A percentile compares a stretch with the other conserved stretches of the same genome.
phyloP scores from a whole-genome alignment of 2,329 filamentous ascomycete genomes.

The Drechmeria coniospora region DNA sequence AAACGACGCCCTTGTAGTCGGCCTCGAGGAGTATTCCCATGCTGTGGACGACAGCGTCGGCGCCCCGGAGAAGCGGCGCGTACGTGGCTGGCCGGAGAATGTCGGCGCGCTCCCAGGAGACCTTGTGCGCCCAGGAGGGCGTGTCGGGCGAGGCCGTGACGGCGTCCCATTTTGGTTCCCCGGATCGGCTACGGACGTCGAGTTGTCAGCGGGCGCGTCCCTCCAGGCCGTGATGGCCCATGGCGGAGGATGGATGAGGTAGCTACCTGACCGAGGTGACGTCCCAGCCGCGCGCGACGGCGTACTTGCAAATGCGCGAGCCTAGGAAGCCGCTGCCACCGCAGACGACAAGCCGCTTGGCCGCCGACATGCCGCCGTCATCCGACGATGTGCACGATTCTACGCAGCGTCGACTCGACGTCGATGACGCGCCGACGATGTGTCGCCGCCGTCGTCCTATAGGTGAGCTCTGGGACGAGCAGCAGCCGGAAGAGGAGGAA shows the following conservation, averaged over 20 bases:
- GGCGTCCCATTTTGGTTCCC: slow-evolving; percentile 70
- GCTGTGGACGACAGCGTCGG: slow-evolving; percentile 78
- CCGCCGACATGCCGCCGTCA: slow-evolving; percentile 20
- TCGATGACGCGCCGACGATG: too few species aligned
- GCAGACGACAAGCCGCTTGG: slow-evolving; percentile 75
- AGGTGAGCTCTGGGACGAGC: background rate
- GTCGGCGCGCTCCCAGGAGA: slow-evolving; percentile 80
- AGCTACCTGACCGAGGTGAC: slow-evolving; percentile 79
- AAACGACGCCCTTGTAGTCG: slow-evolving; percentile 89
- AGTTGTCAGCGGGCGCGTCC: too few species aligned
- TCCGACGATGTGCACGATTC: slow-evolving; percentile 1
- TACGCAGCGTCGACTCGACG: too few species aligned
- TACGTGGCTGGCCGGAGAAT: slow-evolving; percentile 75
- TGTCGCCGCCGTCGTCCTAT: too few species aligned
- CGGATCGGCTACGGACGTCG: slow-evolving; percentile 53
- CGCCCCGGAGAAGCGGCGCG: slow-evolving; percentile 55
- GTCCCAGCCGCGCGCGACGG: slow-evolving; percentile 72
- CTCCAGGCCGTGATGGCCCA: too few species aligned
- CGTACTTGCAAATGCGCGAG: slow-evolving; percentile 78
- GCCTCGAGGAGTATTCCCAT: slow-evolving; percentile 95
- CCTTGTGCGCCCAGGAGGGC: slow-evolving; percentile 67
- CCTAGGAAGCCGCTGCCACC: slow-evolving; percentile 90
- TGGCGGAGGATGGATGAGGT: background rate
- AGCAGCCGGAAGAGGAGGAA: background rate
- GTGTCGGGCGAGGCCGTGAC: slow-evolving; percentile 56